phyloP scores from a whole-genome alignment of 129 eudicot genomes.

The Glebionis coronaria region DNA sequence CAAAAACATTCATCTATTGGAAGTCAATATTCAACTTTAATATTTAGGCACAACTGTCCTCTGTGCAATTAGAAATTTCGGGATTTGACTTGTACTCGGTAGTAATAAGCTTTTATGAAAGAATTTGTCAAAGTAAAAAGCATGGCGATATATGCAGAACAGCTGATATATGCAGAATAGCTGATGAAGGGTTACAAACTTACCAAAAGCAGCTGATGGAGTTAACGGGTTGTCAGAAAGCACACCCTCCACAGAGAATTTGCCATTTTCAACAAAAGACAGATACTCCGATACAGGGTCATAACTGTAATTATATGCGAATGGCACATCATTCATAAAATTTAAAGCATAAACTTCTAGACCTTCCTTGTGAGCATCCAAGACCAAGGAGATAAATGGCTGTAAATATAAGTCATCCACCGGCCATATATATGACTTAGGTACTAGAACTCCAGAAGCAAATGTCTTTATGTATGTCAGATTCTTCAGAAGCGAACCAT shows the following conservation, averaged over 20 bases:
- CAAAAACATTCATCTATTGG: background rate
- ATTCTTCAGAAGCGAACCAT: constrained; percentile 60
- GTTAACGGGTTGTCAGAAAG: constrained; percentile 79
- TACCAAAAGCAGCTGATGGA: constrained; percentile 68
- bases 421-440: constrained; percentile 69
- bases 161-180: too few species aligned
- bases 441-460: constrained; percentile 77
- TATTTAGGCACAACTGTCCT: too few species aligned
- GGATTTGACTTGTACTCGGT: too few species aligned
- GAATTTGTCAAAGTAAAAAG: too few species aligned
- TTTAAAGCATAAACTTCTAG: constrained; percentile 55
- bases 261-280: constrained; percentile 51
- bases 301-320: constrained; percentile 69
- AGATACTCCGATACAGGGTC: constrained; percentile 74
- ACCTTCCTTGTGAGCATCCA: constrained; percentile 68
- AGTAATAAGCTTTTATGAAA: too few species aligned
- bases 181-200: constrained; percentile 6
- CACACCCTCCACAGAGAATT: constrained; percentile 81
- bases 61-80: too few species aligned
- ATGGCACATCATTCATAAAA: constrained; percentile 55
- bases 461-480: constrained; percentile 64
- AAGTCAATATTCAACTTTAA: background rate
- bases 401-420: constrained; percentile 41
- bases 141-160: too few species aligned
- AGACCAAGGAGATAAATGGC: constrained; percentile 53